phyloP scores from a whole-genome alignment of 2,329 filamentous ascomycete species.

The Pyrenochaeta sp. region DNA sequence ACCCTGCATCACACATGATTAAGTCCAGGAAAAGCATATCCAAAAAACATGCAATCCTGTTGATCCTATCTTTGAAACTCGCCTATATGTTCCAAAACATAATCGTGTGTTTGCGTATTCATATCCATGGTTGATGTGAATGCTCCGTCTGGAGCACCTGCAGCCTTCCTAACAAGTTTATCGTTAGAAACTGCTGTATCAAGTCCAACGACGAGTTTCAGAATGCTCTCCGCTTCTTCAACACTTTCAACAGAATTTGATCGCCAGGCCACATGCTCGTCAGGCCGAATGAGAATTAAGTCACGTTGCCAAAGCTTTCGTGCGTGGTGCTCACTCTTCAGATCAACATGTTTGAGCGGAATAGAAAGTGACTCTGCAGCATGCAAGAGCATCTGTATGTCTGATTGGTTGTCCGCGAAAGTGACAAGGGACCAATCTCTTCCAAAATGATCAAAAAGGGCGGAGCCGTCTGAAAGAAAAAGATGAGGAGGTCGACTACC shows the following conservation, averaged over 20 bases:
- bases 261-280: constrained; percentile 42
- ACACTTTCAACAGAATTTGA: neutral
- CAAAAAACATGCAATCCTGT: too few species aligned
- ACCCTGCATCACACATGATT: too few species aligned
- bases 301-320: constrained; percentile 33
- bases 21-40: too few species aligned
- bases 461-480: constrained; percentile 33
- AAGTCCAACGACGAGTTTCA: neutral
- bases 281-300: constrained; percentile 36
- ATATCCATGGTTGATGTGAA: too few species aligned
- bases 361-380: constrained; percentile 10
- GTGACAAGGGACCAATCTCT: constrained; percentile 26
- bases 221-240: neutral
- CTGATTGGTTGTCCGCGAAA: constrained; percentile 13
- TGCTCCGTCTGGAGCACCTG: too few species aligned
- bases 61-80: too few species aligned
- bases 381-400: neutral
- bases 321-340: constrained; percentile 25
- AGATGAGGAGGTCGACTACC: constrained; percentile 44
- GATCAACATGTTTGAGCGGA: constrained; percentile 23
- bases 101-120: too few species aligned
- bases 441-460: constrained; percentile 39
- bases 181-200: too few species aligned
- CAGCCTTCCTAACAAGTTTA: too few species aligned
- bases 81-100: too few species aligned